These are phyloP conservation scores for Suillus decipiens DNA, from an alignment of 768 basidiomycete genomes.

Conservation along the genomic window DNA sequence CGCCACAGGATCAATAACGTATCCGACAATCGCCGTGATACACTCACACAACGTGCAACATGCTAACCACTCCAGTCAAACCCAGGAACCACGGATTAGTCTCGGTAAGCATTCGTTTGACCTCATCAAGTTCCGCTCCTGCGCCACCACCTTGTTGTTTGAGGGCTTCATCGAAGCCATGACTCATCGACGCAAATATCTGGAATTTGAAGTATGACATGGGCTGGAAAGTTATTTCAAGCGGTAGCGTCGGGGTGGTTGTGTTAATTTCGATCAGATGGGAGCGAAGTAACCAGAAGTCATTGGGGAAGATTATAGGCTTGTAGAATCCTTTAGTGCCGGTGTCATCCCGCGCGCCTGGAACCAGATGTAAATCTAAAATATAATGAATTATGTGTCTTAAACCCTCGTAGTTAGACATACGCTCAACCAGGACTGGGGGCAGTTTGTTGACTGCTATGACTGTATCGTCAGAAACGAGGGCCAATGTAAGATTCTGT, in stretches of 20 bases:
- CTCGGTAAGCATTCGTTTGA: slow-evolving; percentile 92
- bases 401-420: slow-evolving; percentile 28
- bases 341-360: slow-evolving; percentile 59
- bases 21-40: slow-evolving; percentile 9
- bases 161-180: slow-evolving; percentile 85
- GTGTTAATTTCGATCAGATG: slow-evolving; percentile 83
- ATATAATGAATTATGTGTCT: slow-evolving; percentile 13
- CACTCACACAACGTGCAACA: slow-evolving; percentile 84
- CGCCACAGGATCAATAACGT: slow-evolving; percentile 15
- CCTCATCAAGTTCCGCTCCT: slow-evolving; percentile 83
- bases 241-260: slow-evolving; percentile 76
- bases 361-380: slow-evolving; percentile 65
- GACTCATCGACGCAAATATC: slow-evolving; percentile 80
- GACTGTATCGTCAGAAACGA: slow-evolving; percentile 69
- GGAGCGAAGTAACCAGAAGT: slow-evolving; percentile 89
- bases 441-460: slow-evolving; percentile 59
- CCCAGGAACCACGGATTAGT: slow-evolving; percentile 88
- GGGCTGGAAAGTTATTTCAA: slow-evolving; percentile 83
- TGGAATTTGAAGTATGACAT: slow-evolving; percentile 89
- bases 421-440: slow-evolving; percentile 62
- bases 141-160: slow-evolving; percentile 66
- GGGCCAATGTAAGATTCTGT: slow-evolving; percentile 85
- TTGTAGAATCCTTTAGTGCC: slow-evolving; percentile 74
- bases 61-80: slow-evolving; percentile 79
- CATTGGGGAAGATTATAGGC: slow-evolving; percentile 90